Evolutionary conservation across 441 rosid genomes (phyloP).

Genomic region (Eruca vesicaria): DNA sequence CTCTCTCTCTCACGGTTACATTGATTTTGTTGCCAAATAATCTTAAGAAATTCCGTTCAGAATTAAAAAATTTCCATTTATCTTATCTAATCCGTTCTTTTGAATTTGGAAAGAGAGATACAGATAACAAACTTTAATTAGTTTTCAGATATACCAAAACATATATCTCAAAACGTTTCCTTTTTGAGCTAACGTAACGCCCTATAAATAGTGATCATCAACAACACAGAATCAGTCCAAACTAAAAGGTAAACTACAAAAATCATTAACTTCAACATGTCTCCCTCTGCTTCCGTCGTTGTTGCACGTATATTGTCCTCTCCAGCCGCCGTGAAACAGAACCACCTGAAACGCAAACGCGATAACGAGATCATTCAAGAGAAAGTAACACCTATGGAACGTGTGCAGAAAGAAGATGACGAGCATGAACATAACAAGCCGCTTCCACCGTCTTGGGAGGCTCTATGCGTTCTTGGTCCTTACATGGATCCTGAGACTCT

Average conservation of each 20-base stretch:
- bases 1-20: no score
- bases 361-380: slow-evolving; percentile 1
- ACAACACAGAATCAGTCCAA: not conserved
- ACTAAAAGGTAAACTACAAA: not conserved
- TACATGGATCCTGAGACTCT: slow-evolving; percentile 20
- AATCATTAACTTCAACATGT: not conserved
- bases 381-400: not conserved
- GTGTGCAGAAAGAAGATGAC: not conserved
- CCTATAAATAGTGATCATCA: not conserved
- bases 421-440: not conserved
- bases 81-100: no score
- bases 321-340: not conserved
- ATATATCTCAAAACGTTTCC: not conserved
- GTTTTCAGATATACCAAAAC: no score
- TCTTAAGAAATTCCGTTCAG: no score
- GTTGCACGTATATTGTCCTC: slow-evolving; percentile 1
- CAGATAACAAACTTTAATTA: no score
- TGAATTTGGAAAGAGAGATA: not conserved
- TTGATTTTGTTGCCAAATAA: no score
- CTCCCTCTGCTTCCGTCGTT: not conserved
- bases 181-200: not conserved
- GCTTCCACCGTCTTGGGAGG: slow-evolving; percentile 14
- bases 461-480: no score
- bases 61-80: no score
- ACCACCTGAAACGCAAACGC: slow-evolving; percentile 5